These are phyloP conservation scores for Fusarium denticulatum DNA, from an alignment of 2,329 filamentous ascomycete species.

Conservation along the genomic window DNA sequence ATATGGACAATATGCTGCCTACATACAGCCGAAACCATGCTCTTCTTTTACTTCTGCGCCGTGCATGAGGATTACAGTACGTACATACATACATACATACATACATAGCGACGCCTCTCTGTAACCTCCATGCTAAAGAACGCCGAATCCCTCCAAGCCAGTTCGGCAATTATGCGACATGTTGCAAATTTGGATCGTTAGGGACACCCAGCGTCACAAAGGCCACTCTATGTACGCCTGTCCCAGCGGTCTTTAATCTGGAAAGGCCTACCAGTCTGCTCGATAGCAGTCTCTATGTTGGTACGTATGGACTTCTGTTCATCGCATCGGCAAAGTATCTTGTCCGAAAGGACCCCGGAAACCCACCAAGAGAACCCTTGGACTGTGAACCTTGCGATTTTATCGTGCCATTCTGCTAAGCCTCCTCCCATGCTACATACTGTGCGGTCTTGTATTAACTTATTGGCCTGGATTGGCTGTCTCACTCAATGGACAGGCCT, in stretches of 20 bases:
- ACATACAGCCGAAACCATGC: neutral
- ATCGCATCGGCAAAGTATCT: slow-evolving; percentile 14
- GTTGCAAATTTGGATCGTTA: slow-evolving; percentile 13
- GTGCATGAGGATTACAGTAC: neutral
- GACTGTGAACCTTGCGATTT: slow-evolving; percentile 7
- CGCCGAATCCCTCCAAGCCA: slow-evolving; percentile 4
- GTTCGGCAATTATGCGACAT: slow-evolving; percentile 12
- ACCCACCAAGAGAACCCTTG: slow-evolving; percentile 29
- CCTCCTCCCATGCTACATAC: neutral
- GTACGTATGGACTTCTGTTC: slow-evolving; percentile 9
- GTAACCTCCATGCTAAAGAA: slow-evolving; percentile 21
- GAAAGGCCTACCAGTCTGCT: neutral
- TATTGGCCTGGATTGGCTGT: slow-evolving; percentile 18
- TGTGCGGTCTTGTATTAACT: neutral
- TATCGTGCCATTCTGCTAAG: slow-evolving; percentile 26
- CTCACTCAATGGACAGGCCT: slow-evolving; percentile 18
- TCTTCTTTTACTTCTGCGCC: neutral
- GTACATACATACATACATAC: neutral
- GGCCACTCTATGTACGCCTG: neutral
- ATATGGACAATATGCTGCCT: neutral
- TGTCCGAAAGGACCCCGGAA: slow-evolving; percentile 13
- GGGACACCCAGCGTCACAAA: neutral
- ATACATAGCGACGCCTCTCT: slow-evolving; percentile 13
- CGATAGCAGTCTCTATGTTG: neutral
- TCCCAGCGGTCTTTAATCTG: neutral